Conservation (phyloP, 192 early-diverging fungal genomes). For the Gryganskiella cystojenkinii region DNA sequence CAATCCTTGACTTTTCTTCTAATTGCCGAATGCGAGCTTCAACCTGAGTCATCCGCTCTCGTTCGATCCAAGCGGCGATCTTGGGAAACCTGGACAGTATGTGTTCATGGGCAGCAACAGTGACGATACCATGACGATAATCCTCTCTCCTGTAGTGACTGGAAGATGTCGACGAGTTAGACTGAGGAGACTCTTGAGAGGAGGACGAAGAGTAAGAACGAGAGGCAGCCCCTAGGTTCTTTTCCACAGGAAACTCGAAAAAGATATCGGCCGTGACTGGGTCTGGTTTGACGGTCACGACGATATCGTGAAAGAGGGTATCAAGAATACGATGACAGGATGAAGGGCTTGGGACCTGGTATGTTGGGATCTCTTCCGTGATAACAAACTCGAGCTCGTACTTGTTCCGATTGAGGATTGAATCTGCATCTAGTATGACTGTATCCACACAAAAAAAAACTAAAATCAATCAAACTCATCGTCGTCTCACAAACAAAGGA, state of each 20-base stretch:
- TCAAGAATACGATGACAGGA: conserved; percentile 19
- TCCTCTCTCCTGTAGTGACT: neutral
- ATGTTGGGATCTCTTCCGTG: conserved; percentile 10
- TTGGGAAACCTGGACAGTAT: neutral
- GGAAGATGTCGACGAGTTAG: neutral
- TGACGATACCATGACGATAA: neutral
- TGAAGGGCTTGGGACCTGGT: conserved; percentile 8
- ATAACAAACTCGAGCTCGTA: conserved; percentile 25
- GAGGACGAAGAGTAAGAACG: neutral
- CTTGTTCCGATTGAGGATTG: neutral
- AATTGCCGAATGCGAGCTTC: conserved; percentile 4
- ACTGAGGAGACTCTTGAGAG: neutral
- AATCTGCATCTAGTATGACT: conserved; percentile 30
- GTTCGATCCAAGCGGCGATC: conserved; percentile 21
- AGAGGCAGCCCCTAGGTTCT: neutral
- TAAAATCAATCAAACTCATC: neutral
- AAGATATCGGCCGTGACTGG: conserved; percentile 21
- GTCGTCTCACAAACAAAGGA: neutral
- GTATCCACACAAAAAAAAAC: neutral
- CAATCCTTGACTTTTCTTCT: conserved; percentile 13
- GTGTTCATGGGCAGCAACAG: conserved; percentile 17
- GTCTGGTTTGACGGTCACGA: conserved; percentile 3
- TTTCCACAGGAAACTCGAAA: conserved; percentile 29
- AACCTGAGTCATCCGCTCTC: conserved; percentile 8
- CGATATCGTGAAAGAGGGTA: conserved; percentile 20